phyloP scores from a whole-genome alignment of 768 basidiomycete genomes.

The Tricholoma sp. region DNA sequence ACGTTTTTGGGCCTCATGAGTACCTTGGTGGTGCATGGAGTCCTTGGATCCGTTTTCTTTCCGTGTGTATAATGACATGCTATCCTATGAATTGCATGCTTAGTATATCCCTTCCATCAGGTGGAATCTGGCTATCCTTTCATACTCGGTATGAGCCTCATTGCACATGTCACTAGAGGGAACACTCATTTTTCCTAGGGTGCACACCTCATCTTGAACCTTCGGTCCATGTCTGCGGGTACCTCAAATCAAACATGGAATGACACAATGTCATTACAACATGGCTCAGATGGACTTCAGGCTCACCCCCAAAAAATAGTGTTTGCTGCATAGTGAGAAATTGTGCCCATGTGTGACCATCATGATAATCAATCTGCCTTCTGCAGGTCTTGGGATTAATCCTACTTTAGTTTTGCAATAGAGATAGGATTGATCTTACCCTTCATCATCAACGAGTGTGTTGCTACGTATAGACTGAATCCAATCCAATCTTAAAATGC shows the following conservation, averaged over 20 bases:
- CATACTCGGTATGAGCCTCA: background rate
- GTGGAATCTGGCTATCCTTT: background rate
- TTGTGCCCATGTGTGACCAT: too few relatives aligned
- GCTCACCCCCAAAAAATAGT: too few relatives aligned
- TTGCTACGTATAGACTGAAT: background rate
- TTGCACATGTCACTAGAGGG: background rate
- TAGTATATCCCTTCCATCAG: background rate
- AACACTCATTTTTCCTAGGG: background rate
- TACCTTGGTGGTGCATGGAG: background rate
- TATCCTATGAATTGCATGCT: background rate
- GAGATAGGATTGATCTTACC: background rate
- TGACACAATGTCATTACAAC: background rate
- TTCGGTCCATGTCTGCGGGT: background rate
- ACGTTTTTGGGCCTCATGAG: background rate
- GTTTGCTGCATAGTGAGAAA: too few relatives aligned
- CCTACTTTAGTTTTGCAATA: background rate
- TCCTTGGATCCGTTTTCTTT: background rate
- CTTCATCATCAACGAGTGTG: background rate
- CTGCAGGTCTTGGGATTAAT: background rate
- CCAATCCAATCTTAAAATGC: background rate
- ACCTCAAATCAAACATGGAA: background rate
- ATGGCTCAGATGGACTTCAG: background rate
- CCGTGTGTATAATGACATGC: background rate
- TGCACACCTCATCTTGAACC: slow-evolving; percentile 1
- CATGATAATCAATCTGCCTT: background rate